These are phyloP conservation scores for Smallanthus sonchifolius DNA, from an alignment of 129 eudicot genomes.

Conservation along the genomic window DNA sequence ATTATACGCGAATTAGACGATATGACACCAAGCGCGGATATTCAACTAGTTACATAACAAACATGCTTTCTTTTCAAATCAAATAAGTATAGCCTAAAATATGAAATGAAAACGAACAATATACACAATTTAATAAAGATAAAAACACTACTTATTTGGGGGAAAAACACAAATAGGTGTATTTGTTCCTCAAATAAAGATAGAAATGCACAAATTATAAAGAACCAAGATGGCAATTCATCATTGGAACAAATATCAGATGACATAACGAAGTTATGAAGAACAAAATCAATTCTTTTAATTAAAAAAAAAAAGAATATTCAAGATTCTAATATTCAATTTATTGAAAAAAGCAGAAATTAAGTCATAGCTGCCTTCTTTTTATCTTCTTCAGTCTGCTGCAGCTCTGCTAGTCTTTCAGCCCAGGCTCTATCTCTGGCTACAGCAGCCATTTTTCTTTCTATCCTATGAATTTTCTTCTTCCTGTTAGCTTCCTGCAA, in stretches of 20 bases:
- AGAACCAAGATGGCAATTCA: background rate
- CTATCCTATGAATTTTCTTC: constrained; percentile 59
- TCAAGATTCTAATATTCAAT: background rate
- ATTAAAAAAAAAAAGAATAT: background rate
- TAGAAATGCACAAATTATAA: background rate
- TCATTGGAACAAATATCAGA: background rate
- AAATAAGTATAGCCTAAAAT: background rate
- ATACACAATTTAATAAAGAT: background rate
- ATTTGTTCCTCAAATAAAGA: background rate
- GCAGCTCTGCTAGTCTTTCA: constrained; percentile 62
- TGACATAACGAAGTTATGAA: background rate
- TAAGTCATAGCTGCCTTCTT: constrained; percentile 41
- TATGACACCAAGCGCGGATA: too few relatives aligned
- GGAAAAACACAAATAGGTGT: background rate
- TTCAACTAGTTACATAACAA: background rate
- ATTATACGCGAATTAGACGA: too few relatives aligned
- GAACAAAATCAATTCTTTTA: background rate
- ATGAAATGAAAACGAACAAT: background rate
- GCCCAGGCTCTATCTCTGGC: constrained; percentile 98
- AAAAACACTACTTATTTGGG: background rate
- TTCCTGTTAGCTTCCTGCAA: constrained; percentile 78
- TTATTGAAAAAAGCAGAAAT: background rate
- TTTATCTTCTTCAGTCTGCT: constrained; percentile 63
- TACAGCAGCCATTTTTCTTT: constrained; percentile 94
- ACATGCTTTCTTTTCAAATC: background rate